Evolutionary conservation across 805 yeast species (phyloP).

Genomic region (Teunomyces lycoperdinae): DNA sequence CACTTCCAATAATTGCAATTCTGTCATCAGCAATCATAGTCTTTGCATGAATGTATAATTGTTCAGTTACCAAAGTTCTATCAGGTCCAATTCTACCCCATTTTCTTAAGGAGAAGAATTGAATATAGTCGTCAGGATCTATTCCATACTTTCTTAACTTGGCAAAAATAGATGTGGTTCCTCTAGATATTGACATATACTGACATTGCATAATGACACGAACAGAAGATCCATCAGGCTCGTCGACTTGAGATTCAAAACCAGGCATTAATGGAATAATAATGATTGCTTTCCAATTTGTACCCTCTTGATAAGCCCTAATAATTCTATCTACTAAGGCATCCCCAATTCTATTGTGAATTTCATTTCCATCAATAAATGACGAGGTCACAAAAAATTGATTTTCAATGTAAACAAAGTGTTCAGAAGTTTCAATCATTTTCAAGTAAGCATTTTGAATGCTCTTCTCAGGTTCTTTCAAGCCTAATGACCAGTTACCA

Average conservation of each 20-base stretch:
- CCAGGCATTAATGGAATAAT: conserved; percentile 98
- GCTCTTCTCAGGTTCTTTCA: conserved; percentile 80
- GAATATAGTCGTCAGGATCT: conserved; percentile 86
- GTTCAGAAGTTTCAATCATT: conserved; percentile 86
- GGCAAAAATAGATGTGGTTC: conserved; percentile 82
- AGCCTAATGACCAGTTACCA: conserved; percentile 90
- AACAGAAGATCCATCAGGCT: conserved; percentile 91
- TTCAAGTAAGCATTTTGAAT: conserved; percentile 91
- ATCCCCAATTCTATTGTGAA: conserved; percentile 89
- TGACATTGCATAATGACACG: conserved; percentile 97
- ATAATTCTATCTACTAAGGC: conserved; percentile 96
- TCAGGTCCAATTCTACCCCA: conserved; percentile 91
- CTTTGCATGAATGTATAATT: conserved; percentile 91
- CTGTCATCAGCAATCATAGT: conserved; percentile 90
- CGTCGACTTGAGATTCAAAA: conserved; percentile 87
- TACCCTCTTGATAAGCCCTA: conserved; percentile 75
- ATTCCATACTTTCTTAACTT: conserved; percentile 76
- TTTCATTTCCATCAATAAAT: conserved; percentile 74
- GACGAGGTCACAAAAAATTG: conserved; percentile 95
- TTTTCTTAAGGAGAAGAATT: conserved; percentile 86
- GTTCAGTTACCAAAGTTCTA: conserved; percentile 78
- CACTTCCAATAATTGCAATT: conserved; percentile 92
- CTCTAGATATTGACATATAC: conserved; percentile 88
- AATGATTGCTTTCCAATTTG: conserved; percentile 85
- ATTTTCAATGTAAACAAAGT: conserved; percentile 90